Conservation (phyloP, 1,139 yeast genomes). For the Diutina ranongensis region DNA sequence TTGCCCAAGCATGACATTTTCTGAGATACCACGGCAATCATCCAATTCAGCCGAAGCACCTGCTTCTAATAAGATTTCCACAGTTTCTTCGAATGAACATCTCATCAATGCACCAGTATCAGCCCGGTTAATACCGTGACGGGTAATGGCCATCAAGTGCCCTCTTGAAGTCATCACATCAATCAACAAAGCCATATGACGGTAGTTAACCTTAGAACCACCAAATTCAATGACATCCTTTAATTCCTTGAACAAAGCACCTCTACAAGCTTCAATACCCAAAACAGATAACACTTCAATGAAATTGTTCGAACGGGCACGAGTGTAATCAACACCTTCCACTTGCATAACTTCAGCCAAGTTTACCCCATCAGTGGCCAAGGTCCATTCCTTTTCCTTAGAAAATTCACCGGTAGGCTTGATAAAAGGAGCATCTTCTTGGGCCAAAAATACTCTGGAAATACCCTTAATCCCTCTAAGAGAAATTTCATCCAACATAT, state of each 20-base stretch:
- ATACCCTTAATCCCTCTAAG: slow-evolving; percentile 95
- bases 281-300: slow-evolving; percentile 90
- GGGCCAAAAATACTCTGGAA: slow-evolving; percentile 87
- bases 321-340: slow-evolving; percentile 83
- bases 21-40: slow-evolving; percentile 97
- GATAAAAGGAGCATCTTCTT: slow-evolving; percentile 70
- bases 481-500: slow-evolving; percentile 91
- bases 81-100: slow-evolving; percentile 98
- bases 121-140: slow-evolving; percentile 98
- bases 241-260: slow-evolving; percentile 87
- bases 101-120: slow-evolving; percentile 99
- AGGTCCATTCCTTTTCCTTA: slow-evolving; percentile 92
- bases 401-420: slow-evolving; percentile 79
- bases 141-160: slow-evolving; percentile 95
- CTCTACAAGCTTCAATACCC: slow-evolving; percentile 98
- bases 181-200: slow-evolving; percentile 94
- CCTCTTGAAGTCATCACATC: slow-evolving; percentile 99
- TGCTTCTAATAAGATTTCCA: slow-evolving; percentile 92
- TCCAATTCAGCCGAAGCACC: slow-evolving; percentile 97
- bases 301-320: slow-evolving; percentile 92
- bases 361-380: slow-evolving; percentile 98
- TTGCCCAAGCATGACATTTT: slow-evolving; percentile 95
- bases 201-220: slow-evolving; percentile 97
- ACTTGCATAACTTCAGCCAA: slow-evolving; percentile 91
- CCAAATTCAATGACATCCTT: slow-evolving; percentile 96